These are phyloP conservation scores for Aspergillus affinis DNA, from an alignment of 495 filamentous ascomycete genomes.

Conservation along the genomic window DNA sequence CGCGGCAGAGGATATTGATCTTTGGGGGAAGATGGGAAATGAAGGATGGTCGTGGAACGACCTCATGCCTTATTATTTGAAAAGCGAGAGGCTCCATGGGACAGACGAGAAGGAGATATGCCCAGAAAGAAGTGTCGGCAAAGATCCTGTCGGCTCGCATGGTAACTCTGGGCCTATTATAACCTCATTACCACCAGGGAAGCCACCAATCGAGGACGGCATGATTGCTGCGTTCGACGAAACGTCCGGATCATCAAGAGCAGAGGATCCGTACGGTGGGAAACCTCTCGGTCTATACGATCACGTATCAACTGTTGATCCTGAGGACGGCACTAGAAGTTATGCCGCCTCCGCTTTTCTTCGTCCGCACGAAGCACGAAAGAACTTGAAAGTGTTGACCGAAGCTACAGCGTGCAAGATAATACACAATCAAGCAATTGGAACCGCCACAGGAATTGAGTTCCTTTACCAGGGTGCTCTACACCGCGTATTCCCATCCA, in stretches of 20 bases:
- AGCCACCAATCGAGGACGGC: background rate
- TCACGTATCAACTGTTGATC: constrained; percentile 29
- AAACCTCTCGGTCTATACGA: background rate
- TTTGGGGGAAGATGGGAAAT: constrained; percentile 47
- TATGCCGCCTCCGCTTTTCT: constrained; percentile 48
- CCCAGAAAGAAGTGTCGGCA: too few relatives aligned
- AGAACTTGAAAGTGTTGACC: constrained; percentile 49
- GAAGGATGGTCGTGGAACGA: constrained; percentile 42
- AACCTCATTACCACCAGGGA: constrained; percentile 8
- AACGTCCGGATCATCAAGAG: constrained; percentile 20
- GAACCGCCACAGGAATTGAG: constrained; percentile 29
- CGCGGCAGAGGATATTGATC: constrained; percentile 31
- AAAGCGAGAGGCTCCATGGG: constrained; percentile 11
- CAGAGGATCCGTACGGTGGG: constrained; percentile 13
- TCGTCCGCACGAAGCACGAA: constrained; percentile 34
- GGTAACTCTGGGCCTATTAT: background rate
- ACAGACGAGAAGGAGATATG: background rate
- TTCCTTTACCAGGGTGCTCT: constrained; percentile 26
- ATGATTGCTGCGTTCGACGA: constrained; percentile 17
- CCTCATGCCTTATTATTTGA: constrained; percentile 42
- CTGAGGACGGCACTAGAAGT: constrained; percentile 42
- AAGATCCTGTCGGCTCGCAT: background rate
- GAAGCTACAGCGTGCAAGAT: constrained; percentile 45
- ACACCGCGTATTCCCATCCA: constrained; percentile 13
- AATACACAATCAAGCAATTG: constrained; percentile 25